A percentile compares a stretch with the other conserved stretches of the same genome.
phyloP scores from a whole-genome alignment of 306 rosid species.

The Vachellia pachyceras region DNA sequence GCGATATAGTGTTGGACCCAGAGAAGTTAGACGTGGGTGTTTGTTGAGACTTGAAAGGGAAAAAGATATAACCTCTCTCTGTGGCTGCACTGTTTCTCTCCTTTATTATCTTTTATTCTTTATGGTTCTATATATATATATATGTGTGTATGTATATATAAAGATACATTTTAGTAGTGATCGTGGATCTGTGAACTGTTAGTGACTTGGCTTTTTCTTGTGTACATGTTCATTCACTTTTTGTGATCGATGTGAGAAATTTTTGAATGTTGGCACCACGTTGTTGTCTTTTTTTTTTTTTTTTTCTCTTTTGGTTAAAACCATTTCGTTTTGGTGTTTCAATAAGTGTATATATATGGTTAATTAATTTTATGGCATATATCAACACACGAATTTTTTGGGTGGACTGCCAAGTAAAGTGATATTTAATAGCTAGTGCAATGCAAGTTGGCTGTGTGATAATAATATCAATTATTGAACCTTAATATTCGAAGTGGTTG shows the following conservation, averaged over 20 bases:
- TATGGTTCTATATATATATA: neutral
- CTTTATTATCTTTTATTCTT: neutral
- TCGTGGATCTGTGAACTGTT: neutral
- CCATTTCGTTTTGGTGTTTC: neutral
- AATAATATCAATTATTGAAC: neutral
- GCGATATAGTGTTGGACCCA: neutral
- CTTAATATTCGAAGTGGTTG: slow-evolving; percentile 1
- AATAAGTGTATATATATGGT: neutral
- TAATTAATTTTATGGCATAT: neutral
- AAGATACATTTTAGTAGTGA: neutral
- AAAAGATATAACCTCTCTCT: too few relatives aligned
- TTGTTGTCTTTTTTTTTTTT: too few relatives aligned
- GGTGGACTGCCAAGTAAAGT: neutral
- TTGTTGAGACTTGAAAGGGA: slow-evolving; percentile 12
- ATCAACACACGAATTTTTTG: neutral
- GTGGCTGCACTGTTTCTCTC: neutral
- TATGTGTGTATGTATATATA: too few relatives aligned
- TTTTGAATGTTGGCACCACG: neutral
- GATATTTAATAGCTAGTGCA: neutral
- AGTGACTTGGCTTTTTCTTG: neutral
- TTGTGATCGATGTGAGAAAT: neutral
- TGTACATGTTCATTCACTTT: neutral
- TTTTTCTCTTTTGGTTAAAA: neutral
- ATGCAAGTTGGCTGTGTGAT: neutral
- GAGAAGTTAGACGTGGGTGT: neutral